Evolutionary conservation across 2,329 filamentous ascomycete genomes (phyloP).

Genomic region (Trichophyton equinum): DNA sequence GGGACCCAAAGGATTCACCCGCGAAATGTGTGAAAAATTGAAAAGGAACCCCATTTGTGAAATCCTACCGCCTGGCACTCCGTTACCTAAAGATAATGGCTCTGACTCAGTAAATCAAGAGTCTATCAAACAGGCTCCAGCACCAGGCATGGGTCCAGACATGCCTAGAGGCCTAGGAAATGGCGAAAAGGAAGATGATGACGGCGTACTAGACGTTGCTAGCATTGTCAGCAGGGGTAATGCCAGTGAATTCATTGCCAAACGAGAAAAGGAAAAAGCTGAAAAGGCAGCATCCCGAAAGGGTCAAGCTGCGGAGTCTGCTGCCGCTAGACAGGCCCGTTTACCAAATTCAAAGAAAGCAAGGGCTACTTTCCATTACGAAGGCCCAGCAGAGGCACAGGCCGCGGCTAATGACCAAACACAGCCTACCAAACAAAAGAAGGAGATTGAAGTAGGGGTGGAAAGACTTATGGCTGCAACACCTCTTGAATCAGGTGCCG

Average conservation of each 20-base stretch:
- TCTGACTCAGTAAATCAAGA: slow-evolving; percentile 29
- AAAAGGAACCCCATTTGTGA: slow-evolving; percentile 53
- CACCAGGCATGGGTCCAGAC: slow-evolving; percentile 44
- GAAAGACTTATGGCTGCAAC: slow-evolving; percentile 50
- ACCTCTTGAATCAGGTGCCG: slow-evolving; percentile 21
- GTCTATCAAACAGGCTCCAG: slow-evolving; percentile 26
- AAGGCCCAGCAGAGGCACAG: slow-evolving; percentile 45
- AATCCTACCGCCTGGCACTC: slow-evolving; percentile 43
- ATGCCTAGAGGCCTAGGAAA: slow-evolving; percentile 36
- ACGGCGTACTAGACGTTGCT: slow-evolving; percentile 52
- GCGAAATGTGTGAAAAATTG: slow-evolving; percentile 53
- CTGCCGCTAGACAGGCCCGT: slow-evolving; percentile 35
- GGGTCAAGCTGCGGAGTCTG: slow-evolving; percentile 32
- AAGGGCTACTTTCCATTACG: slow-evolving; percentile 48
- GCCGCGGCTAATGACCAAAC: slow-evolving; percentile 38
- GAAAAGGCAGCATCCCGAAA: slow-evolving; percentile 45
- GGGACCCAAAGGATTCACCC: slow-evolving; percentile 41
- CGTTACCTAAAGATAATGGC: slow-evolving; percentile 42
- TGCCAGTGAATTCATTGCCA: slow-evolving; percentile 50
- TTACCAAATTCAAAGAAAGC: slow-evolving; percentile 48
- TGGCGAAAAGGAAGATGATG: slow-evolving; percentile 40
- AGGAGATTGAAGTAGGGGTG: slow-evolving; percentile 49
- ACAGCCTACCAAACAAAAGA: slow-evolving; percentile 38
- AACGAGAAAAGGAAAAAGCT: slow-evolving; percentile 51
- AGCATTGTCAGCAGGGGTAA: slow-evolving; percentile 50